These are phyloP conservation scores for Danielia oregonensis DNA, from an alignment of 805 yeast genomes.

Conservation along the genomic window DNA sequence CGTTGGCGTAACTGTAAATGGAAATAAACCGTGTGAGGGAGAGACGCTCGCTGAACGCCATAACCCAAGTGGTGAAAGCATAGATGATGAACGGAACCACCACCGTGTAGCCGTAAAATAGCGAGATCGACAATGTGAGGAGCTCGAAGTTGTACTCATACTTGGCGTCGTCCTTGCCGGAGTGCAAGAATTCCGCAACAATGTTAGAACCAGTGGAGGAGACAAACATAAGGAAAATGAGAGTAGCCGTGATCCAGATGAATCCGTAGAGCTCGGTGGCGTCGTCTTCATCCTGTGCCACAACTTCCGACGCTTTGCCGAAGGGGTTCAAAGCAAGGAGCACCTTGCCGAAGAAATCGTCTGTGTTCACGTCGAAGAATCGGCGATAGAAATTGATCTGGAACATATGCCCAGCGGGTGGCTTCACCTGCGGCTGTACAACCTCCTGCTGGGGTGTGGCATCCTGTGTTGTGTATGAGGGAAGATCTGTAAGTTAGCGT, in stretches of 20 bases:
- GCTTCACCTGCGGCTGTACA: neutral
- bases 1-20: constrained; percentile 80
- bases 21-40: constrained; percentile 62
- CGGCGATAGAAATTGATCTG: constrained; percentile 57
- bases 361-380: constrained; percentile 67
- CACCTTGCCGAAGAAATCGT: constrained; percentile 55
- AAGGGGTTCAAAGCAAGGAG: constrained; percentile 56
- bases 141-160: constrained; percentile 59
- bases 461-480: constrained; percentile 2
- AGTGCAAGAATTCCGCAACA: constrained; percentile 52
- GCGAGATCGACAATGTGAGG: constrained; percentile 62
- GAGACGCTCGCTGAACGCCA: constrained; percentile 47
- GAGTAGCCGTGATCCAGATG: constrained; percentile 84
- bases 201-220: constrained; percentile 67
- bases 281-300: constrained; percentile 24
- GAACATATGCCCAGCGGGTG: constrained; percentile 26
- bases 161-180: constrained; percentile 30
- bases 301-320: constrained; percentile 19
- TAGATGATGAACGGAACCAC: constrained; percentile 58
- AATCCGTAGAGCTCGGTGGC: constrained; percentile 76
- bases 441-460: constrained; percentile 6
- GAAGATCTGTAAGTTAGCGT: constrained; percentile 3
- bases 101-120: constrained; percentile 75
- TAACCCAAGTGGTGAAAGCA: constrained; percentile 46
- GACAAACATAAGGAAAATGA: constrained; percentile 70